Evolutionary conservation across 2,329 filamentous ascomycete genomes (phyloP).

Genomic region (Graphilbum fragrans): DNA sequence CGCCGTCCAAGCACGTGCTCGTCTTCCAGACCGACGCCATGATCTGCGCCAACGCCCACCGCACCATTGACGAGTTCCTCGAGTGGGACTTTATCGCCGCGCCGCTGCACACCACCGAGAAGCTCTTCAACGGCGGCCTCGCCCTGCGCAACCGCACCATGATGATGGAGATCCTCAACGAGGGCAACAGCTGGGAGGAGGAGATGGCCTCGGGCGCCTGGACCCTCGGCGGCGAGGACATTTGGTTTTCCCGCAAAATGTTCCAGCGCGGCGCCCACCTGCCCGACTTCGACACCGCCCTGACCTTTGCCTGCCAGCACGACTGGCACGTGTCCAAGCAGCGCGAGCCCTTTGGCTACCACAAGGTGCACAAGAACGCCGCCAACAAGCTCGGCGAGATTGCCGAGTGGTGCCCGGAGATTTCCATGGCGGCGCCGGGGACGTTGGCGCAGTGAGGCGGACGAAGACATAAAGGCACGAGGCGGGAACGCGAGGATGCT

Average conservation of each 20-base stretch:
- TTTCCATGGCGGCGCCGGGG: constrained; percentile 11
- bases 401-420: constrained; percentile 13
- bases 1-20: constrained; percentile 20
- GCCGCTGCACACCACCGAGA: constrained; percentile 13
- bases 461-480: constrained; percentile 12
- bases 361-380: constrained; percentile 14
- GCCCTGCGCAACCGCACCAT: constrained; percentile 21
- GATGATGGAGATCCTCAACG: constrained; percentile 29
- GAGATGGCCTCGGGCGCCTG: constrained; percentile 20
- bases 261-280: constrained; percentile 8
- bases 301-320: constrained; percentile 13
- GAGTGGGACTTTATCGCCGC: constrained; percentile 24
- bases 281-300: constrained; percentile 8
- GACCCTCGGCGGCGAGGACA: constrained; percentile 14
- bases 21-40: constrained; percentile 27
- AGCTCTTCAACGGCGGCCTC: constrained; percentile 23
- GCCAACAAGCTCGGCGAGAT: constrained; percentile 9
- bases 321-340: constrained; percentile 10
- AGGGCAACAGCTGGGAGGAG: constrained; percentile 20
- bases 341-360: constrained; percentile 13
- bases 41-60: constrained; percentile 18
- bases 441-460: constrained; percentile 4
- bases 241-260: constrained; percentile 15
- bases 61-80: constrained; percentile 21
- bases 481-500: constrained; percentile 37